Conservation (phyloP, 225 moss, liverwort and hornwort genomes). For the Physcomitrellopsis africana region DNA sequence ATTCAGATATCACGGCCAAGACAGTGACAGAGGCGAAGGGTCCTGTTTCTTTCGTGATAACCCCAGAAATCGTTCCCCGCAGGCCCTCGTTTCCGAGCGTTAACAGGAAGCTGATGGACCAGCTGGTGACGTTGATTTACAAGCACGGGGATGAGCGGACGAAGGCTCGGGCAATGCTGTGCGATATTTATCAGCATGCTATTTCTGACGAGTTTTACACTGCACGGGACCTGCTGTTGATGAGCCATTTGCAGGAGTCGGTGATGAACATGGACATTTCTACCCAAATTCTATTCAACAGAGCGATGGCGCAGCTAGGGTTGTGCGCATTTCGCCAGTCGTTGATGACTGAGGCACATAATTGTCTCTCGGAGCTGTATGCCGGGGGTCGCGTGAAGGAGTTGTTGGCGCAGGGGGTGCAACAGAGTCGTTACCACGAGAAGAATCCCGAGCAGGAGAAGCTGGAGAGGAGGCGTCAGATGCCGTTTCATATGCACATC, state of each 20-base stretch:
- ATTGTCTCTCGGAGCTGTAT: conserved; percentile 86
- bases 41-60: conserved; percentile 73
- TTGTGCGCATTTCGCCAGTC: conserved; percentile 89
- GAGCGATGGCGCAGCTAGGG: conserved; percentile 95
- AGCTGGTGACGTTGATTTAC: conserved; percentile 85
- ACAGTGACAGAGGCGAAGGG: conserved; percentile 73
- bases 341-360: conserved; percentile 80
- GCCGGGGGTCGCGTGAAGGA: conserved; percentile 96
- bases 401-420: conserved; percentile 91
- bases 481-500: conserved; percentile 99
- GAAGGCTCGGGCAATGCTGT: conserved; percentile 96
- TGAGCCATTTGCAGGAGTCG: conserved; percentile 97
- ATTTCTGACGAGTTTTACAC: conserved; percentile 87
- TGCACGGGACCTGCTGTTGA: conserved; percentile 85
- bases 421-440: conserved; percentile 96
- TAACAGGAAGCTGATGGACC: conserved; percentile 85
- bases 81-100: conserved; percentile 76
- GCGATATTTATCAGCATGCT: conserved; percentile 96
- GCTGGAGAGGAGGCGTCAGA: conserved; percentile 90
- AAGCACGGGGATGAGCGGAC: conserved; percentile 95
- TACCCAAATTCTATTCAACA: conserved; percentile 92
- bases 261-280: conserved; percentile 98
- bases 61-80: conserved; percentile 72
- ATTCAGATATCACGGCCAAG: conserved; percentile 47
- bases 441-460: conserved; percentile 99